Evolutionary conservation across 2,329 filamentous ascomycete species (phyloP).

Genomic region (Coccinonectria pachysandricola): DNA sequence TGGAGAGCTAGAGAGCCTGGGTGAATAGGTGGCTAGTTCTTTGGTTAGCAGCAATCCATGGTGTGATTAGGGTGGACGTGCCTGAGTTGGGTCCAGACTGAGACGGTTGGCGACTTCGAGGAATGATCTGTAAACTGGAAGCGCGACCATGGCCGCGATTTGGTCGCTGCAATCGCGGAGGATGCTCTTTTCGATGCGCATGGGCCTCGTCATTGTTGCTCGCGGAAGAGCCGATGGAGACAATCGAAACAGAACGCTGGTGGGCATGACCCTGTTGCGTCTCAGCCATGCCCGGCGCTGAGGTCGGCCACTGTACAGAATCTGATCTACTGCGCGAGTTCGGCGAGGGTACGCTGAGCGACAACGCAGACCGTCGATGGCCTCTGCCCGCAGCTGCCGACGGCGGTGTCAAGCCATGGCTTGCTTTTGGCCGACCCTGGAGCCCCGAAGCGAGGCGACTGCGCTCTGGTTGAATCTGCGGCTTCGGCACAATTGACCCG

Average conservation of each 20-base stretch:
- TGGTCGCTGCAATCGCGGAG: constrained; percentile 37
- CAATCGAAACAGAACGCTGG: constrained; percentile 70
- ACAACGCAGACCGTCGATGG: constrained; percentile 56
- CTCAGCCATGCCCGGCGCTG: constrained; percentile 20
- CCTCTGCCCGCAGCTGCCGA: constrained; percentile 36
- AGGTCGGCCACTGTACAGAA: constrained; percentile 36
- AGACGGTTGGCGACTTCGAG: constrained; percentile 32
- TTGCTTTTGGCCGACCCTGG: constrained; percentile 31
- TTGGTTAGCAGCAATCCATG: constrained; percentile 7
- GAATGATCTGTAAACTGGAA: constrained; percentile 65
- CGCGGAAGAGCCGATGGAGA: constrained; percentile 57
- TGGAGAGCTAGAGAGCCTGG: constrained; percentile 38
- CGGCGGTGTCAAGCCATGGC: constrained; percentile 33
- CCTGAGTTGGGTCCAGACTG: constrained; percentile 28
- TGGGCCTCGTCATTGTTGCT: constrained; percentile 41
- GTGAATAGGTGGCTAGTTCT: constrained; percentile 27
- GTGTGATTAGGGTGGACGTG: constrained; percentile 18
- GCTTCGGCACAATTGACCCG: constrained; percentile 25
- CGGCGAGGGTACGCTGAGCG: constrained; percentile 44
- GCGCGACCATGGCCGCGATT: constrained; percentile 62
- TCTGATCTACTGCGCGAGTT: constrained; percentile 34
- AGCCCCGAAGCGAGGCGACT: constrained; percentile 34
- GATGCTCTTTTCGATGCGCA: constrained; percentile 30
- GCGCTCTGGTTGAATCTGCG: constrained; percentile 18
- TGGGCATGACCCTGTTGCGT: constrained; percentile 45